Evolutionary conservation across 1,284 basidiomycete genomes (phyloP).

Genomic region (Cryptococcus sp.): DNA sequence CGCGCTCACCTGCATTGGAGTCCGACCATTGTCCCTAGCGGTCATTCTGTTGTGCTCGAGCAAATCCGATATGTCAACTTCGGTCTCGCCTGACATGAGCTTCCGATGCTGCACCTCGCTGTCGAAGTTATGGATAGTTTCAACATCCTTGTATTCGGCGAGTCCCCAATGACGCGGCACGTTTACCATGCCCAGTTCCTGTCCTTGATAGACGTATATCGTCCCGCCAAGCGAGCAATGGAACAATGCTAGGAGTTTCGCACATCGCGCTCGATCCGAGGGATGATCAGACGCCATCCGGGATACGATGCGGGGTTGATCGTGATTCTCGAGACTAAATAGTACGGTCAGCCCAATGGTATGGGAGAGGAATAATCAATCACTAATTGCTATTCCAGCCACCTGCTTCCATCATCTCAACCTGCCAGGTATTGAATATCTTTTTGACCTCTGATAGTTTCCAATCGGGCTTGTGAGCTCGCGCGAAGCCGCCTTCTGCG

Average conservation of each 20-base stretch:
- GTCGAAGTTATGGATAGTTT: constrained; percentile 39
- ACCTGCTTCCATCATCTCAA: constrained; percentile 19
- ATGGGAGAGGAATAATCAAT: too few relatives aligned
- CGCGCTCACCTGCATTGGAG: constrained; percentile 33
- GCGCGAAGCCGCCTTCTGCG: constrained; percentile 21
- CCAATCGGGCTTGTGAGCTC: constrained; percentile 52
- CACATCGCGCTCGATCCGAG: constrained; percentile 62
- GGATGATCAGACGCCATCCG: constrained; percentile 67
- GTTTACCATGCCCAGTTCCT: constrained; percentile 70
- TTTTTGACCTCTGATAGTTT: constrained; percentile 62
- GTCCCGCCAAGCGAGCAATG: constrained; percentile 67
- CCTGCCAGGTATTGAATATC: constrained; percentile 64
- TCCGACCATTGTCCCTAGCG: constrained; percentile 48
- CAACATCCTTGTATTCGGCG: constrained; percentile 68
- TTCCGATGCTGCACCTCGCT: constrained; percentile 42
- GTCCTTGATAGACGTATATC: constrained; percentile 71
- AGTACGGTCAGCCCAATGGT: too few relatives aligned
- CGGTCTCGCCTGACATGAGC: constrained; percentile 37
- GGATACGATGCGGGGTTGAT: constrained; percentile 62
- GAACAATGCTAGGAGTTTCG: constrained; percentile 67
- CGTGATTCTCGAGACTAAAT: constrained; percentile 52
- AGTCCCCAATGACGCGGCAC: constrained; percentile 66
- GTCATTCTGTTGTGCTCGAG: constrained; percentile 41
- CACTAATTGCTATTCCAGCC: too few relatives aligned
- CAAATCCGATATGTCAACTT: constrained; percentile 48